Conservation (phyloP, 2,329 filamentous ascomycete species). For the Ceratocystis lukuohia region DNA sequence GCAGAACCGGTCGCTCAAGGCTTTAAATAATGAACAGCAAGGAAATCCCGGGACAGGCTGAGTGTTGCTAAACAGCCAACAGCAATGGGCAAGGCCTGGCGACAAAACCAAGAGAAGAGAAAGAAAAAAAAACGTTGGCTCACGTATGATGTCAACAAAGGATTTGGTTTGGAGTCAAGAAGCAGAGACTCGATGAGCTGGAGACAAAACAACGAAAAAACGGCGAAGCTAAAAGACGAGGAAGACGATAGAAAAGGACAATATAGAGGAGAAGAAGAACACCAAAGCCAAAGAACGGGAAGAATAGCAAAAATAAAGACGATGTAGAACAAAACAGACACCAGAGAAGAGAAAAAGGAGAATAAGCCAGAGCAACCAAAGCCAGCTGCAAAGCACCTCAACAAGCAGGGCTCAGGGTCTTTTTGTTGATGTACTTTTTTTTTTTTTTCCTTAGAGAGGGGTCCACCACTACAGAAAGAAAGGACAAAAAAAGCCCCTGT, state of each 20-base stretch:
- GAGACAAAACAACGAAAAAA: not conserved
- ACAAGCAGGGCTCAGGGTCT: conserved; percentile 8
- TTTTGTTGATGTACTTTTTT: conserved; percentile 1
- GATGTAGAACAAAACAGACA: not conserved
- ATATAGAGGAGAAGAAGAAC: not conserved
- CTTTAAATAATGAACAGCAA: not conserved
- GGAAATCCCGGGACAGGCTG: not conserved
- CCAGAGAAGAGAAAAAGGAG: not conserved
- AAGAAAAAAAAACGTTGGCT: not conserved
- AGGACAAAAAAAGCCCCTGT: not conserved
- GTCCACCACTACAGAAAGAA: not conserved
- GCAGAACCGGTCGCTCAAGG: not conserved
- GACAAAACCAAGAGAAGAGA: not conserved
- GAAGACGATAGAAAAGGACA: not conserved
- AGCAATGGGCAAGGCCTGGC: not conserved
- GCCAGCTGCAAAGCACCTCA: not conserved
- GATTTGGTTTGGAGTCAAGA: not conserved
- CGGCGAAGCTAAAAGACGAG: not conserved
- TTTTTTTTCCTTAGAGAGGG: conserved; percentile 5
- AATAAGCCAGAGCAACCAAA: not conserved
- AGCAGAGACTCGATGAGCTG: too few species aligned
- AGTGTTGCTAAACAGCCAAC: not conserved
- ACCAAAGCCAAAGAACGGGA: not conserved
- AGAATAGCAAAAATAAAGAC: conserved; percentile 3
- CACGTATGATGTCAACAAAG: conserved; percentile 6